phyloP scores from a whole-genome alignment of 1,139 yeast species.

The Yamadazyma diddensiae region DNA sequence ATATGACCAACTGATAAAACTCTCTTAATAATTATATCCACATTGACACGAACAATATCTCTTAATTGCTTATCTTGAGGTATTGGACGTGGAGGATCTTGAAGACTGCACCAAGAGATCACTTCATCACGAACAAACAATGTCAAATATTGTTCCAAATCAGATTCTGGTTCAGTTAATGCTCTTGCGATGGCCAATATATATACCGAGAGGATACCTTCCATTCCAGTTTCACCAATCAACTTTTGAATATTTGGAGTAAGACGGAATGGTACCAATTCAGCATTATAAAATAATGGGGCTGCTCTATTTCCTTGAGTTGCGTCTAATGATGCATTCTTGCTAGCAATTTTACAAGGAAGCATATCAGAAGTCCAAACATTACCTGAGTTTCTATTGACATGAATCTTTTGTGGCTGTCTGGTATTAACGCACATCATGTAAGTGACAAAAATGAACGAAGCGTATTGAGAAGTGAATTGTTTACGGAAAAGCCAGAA shows the following conservation, averaged over 20 bases:
- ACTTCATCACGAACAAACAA: slow-evolving; percentile 94
- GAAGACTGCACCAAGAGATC: slow-evolving; percentile 87
- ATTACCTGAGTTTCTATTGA: slow-evolving; percentile 78
- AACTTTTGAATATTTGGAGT: slow-evolving; percentile 94
- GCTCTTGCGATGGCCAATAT: slow-evolving; percentile 86
- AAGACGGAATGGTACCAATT: slow-evolving; percentile 91
- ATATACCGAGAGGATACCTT: slow-evolving; percentile 86
- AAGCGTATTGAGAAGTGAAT: slow-evolving; percentile 94
- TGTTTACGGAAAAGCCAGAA: slow-evolving; percentile 97
- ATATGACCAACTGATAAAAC: slow-evolving; percentile 73
- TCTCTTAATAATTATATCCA: slow-evolving; percentile 74
- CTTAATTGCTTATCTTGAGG: slow-evolving; percentile 78
- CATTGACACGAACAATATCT: slow-evolving; percentile 86
- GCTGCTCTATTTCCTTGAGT: slow-evolving; percentile 60
- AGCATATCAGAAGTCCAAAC: slow-evolving; percentile 96
- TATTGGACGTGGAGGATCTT: slow-evolving; percentile 61
- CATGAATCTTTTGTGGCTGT: slow-evolving; percentile 89
- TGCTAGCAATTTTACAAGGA: slow-evolving; percentile 74
- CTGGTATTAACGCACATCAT: slow-evolving; percentile 94
- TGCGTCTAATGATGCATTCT: slow-evolving; percentile 57
- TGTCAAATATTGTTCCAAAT: slow-evolving; percentile 81
- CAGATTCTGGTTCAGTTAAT: slow-evolving; percentile 86
- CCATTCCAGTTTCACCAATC: slow-evolving; percentile 90
- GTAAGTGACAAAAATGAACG: slow-evolving; percentile 87
- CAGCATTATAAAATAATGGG: slow-evolving; percentile 91